Conservation (phyloP, 208 protist genomes). For the Acanthamoeba healyi region DNA sequence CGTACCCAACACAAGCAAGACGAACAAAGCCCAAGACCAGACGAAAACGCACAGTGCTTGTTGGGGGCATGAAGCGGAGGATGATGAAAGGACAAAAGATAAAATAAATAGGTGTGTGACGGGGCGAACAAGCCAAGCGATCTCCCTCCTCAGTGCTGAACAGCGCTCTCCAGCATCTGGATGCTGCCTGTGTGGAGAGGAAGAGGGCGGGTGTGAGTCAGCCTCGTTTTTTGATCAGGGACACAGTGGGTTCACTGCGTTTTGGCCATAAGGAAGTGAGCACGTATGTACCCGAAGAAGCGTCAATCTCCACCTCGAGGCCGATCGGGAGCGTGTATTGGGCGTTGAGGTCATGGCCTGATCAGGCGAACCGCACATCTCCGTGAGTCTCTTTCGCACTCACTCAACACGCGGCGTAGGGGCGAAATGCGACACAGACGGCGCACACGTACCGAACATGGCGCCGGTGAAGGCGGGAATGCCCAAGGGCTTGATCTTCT, state of each 20-base stretch:
- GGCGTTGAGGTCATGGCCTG: slow-evolving; percentile 59
- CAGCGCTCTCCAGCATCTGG: background rate
- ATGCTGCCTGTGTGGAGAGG: background rate
- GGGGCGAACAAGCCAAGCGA: background rate
- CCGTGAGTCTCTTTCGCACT: background rate
- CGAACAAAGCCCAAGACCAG: too few species aligned
- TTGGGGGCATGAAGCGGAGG: too few species aligned
- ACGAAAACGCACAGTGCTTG: too few species aligned
- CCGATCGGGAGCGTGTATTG: slow-evolving; percentile 69
- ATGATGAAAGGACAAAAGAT: too few species aligned
- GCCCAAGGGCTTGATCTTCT: slow-evolving; percentile 65
- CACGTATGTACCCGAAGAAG: background rate
- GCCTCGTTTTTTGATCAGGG: too few species aligned
- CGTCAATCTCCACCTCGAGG: slow-evolving; percentile 57
- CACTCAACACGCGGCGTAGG: background rate
- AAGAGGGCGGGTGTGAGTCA: background rate
- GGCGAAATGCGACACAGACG: background rate
- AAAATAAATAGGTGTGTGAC: too few species aligned
- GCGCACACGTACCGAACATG: slow-evolving; percentile 72
- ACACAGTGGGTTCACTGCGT: too few species aligned
- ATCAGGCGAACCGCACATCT: too few species aligned
- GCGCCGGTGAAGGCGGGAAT: slow-evolving; percentile 56
- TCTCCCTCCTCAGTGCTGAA: background rate
- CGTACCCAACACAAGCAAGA: background rate
- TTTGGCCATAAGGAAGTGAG: too few species aligned